Conservation (phyloP, 2,329 filamentous ascomycete genomes). For the Sporothrix euskadiensis region DNA sequence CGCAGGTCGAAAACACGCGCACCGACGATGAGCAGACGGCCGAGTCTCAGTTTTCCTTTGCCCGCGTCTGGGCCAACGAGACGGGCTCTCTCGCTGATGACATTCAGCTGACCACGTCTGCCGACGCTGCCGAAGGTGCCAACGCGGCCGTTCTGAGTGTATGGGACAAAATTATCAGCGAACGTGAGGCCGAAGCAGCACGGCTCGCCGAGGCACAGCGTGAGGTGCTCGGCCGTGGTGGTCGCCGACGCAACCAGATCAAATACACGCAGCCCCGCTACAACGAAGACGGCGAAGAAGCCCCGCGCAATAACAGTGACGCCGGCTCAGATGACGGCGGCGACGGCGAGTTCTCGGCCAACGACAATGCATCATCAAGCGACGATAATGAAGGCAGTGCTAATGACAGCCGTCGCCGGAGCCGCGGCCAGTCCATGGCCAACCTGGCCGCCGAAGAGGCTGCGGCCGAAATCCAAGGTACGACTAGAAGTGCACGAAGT, state of each 20-base stretch:
- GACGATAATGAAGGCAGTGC: conserved; percentile 30
- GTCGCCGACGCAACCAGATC: conserved; percentile 64
- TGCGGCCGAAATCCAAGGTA: conserved; percentile 32
- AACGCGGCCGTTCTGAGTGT: conserved; percentile 58
- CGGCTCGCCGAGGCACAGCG: conserved; percentile 67
- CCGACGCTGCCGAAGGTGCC: neutral
- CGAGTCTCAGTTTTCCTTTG: conserved; percentile 84
- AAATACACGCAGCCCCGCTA: conserved; percentile 36
- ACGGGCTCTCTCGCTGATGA: conserved; percentile 66
- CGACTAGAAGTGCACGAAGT: conserved; percentile 29
- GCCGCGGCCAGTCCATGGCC: conserved; percentile 14
- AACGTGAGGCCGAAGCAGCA: conserved; percentile 77
- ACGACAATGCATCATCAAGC: conserved; percentile 22
- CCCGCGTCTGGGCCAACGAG: conserved; percentile 89
- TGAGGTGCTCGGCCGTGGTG: conserved; percentile 82
- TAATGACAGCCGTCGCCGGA: conserved; percentile 25
- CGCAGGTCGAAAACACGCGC: conserved; percentile 71
- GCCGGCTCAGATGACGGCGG: conserved; percentile 37
- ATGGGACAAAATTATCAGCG: conserved; percentile 87
- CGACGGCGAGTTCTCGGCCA: conserved; percentile 30
- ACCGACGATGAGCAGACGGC: conserved; percentile 58
- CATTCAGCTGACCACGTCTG: conserved; percentile 52
- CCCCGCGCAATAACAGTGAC: conserved; percentile 29
- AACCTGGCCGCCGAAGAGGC: neutral
- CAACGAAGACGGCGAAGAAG: conserved; percentile 35